These are phyloP conservation scores for Komagataella ulmi DNA, from an alignment of 805 yeast species.

Conservation along the genomic window DNA sequence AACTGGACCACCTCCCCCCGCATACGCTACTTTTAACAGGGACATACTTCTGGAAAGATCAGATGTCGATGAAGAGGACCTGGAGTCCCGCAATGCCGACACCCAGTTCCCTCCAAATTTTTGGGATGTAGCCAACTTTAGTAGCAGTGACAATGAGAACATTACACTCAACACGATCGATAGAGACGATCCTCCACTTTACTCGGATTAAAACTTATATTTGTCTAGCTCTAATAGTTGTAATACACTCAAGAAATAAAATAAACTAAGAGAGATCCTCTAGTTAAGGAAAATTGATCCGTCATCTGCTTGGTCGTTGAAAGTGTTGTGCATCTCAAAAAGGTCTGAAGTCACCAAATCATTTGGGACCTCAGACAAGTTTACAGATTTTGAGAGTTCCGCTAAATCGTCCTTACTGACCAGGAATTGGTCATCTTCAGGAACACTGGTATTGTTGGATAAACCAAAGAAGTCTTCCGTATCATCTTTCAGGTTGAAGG, in stretches of 20 bases:
- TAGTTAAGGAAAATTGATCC: conserved; percentile 2
- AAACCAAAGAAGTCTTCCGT: not conserved
- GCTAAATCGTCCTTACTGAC: not conserved
- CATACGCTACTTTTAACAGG: conserved; percentile 66
- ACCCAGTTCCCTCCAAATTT: conserved; percentile 46
- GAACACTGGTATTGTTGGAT: not conserved
- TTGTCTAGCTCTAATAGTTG: not conserved
- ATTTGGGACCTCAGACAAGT: not conserved
- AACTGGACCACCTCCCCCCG: conserved; percentile 84
- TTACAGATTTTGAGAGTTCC: not conserved
- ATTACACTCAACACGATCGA: not conserved
- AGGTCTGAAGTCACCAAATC: not conserved
- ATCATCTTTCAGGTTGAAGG: not conserved
- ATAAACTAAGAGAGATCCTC: not conserved
- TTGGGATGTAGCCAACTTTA: conserved; percentile 20
- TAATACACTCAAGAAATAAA: not conserved
- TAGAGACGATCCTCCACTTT: not conserved
- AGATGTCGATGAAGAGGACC: conserved; percentile 39
- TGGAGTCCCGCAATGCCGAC: conserved; percentile 9
- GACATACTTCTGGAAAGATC: conserved; percentile 63
- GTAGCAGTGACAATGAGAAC: not conserved
- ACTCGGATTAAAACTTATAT: not conserved
- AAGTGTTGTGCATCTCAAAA: not conserved
- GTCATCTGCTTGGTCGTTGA: conserved; percentile 2
- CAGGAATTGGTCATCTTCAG: not conserved